Percentiles rank a stretch among this genome's conserved stretches.
phyloP scores from a whole-genome alignment of 257 asterid genomes.

The Nicotiana benthamiana region DNA sequence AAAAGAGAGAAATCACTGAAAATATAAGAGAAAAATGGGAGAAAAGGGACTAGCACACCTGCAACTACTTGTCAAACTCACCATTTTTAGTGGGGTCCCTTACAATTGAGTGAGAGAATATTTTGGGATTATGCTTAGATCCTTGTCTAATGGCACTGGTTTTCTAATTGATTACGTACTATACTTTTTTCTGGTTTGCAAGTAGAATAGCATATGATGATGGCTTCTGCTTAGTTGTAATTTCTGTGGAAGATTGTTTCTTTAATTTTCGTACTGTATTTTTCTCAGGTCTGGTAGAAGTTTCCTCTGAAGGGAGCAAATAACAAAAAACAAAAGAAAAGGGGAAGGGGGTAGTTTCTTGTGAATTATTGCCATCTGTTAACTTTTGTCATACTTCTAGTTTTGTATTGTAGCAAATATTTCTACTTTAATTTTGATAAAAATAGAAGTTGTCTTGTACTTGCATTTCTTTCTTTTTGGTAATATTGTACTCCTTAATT shows the following conservation, averaged over 20 bases:
- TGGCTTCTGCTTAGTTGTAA: neutral
- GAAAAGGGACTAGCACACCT: slow-evolving; percentile 18
- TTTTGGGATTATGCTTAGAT: slow-evolving; percentile 27
- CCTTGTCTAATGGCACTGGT: slow-evolving; percentile 9
- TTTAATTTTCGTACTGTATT: neutral
- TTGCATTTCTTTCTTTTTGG: neutral
- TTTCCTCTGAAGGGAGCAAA: neutral
- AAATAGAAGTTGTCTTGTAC: neutral
- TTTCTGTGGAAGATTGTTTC: neutral
- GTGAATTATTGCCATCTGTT: neutral
- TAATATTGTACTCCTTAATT: neutral
- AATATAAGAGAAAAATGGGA: neutral
- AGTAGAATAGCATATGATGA: neutral
- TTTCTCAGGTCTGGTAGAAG: neutral
- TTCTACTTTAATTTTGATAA: neutral
- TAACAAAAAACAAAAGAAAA: neutral
- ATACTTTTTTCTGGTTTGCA: neutral
- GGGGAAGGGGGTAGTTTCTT: neutral
- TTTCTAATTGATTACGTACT: neutral
- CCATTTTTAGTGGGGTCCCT: slow-evolving; percentile 9
- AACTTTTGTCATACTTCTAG: neutral
- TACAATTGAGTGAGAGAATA: slow-evolving; percentile 15
- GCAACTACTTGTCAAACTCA: slow-evolving; percentile 21
- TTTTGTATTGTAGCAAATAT: neutral
- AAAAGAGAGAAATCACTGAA: neutral